Conservation (phyloP, 495 filamentous ascomycete genomes). For the Hypoxylon intermedium region DNA sequence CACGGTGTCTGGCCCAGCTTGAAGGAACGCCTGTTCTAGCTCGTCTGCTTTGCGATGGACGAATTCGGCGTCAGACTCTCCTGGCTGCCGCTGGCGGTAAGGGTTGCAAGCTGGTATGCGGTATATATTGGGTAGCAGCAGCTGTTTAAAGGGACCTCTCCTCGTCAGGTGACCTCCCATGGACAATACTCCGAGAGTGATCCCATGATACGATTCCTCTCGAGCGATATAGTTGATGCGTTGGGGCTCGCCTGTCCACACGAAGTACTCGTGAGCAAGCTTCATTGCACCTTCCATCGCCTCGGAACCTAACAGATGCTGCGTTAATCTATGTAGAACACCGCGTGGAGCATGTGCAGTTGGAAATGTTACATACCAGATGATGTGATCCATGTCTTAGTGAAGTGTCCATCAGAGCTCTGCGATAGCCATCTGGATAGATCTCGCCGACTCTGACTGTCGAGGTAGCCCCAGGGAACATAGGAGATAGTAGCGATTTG, state of each 20-base stretch:
- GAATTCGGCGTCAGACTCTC: slow-evolving; percentile 47
- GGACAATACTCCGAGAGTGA: slow-evolving; percentile 70
- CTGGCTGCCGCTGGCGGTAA: slow-evolving; percentile 44
- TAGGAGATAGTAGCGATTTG: slow-evolving; percentile 50
- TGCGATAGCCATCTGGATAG: slow-evolving; percentile 47
- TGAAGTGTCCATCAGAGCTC: slow-evolving; percentile 53
- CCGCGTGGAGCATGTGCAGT: not conserved
- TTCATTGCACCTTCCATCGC: slow-evolving; percentile 76
- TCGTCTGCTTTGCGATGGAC: slow-evolving; percentile 67
- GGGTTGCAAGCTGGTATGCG: slow-evolving; percentile 72
- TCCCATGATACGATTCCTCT: slow-evolving; percentile 77
- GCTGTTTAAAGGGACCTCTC: slow-evolving; percentile 69
- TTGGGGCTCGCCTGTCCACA: slow-evolving; percentile 55
- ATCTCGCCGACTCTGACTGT: slow-evolving; percentile 42
- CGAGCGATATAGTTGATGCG: slow-evolving; percentile 69
- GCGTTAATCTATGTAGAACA: not conserved
- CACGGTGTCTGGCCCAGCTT: slow-evolving; percentile 73
- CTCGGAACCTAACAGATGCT: slow-evolving; percentile 63
- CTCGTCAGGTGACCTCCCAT: slow-evolving; percentile 69
- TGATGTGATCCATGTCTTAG: slow-evolving; percentile 47
- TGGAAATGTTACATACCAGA: slow-evolving; percentile 19
- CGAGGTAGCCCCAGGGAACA: slow-evolving; percentile 52
- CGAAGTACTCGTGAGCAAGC: slow-evolving; percentile 70
- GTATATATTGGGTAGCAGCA: slow-evolving; percentile 66
- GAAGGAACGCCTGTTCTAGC: slow-evolving; percentile 76